These are phyloP conservation scores for Rutstroemia sydowiana DNA, from an alignment of 2,329 filamentous ascomycete genomes.

Conservation along the genomic window DNA sequence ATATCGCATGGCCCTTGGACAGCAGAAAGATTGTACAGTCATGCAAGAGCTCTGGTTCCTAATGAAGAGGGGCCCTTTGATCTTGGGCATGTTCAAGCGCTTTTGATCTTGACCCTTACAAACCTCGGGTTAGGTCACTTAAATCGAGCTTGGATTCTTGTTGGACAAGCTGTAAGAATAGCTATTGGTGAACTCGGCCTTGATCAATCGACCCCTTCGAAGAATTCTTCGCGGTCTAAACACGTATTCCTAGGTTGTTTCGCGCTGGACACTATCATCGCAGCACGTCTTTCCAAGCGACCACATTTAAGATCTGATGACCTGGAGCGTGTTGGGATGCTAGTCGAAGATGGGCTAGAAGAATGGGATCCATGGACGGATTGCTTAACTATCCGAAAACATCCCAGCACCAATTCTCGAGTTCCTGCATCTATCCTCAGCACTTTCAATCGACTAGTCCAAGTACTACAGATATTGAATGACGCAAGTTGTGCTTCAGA, in stretches of 20 bases:
- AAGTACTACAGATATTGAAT: constrained; percentile 27
- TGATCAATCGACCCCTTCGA: constrained; percentile 26
- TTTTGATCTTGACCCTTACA: constrained; percentile 53
- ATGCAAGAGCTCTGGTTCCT: constrained; percentile 43
- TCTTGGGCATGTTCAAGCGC: constrained; percentile 45
- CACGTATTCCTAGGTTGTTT: constrained; percentile 51
- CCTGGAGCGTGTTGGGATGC: constrained; percentile 37
- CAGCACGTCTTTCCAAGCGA: constrained; percentile 41
- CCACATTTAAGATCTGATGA: constrained; percentile 44
- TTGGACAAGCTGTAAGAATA: constrained; percentile 56
- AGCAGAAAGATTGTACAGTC: constrained; percentile 40
- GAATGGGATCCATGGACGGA: constrained; percentile 69
- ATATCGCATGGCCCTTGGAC: constrained; percentile 20
- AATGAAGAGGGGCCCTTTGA: constrained; percentile 41
- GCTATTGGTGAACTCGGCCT: constrained; percentile 38
- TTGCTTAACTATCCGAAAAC: constrained; percentile 34
- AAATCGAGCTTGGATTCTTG: constrained; percentile 53
- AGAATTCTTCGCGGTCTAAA: constrained; percentile 28
- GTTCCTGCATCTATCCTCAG: constrained; percentile 30
- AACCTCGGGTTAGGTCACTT: constrained; percentile 53
- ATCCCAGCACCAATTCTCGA: constrained; percentile 17
- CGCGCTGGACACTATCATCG: constrained; percentile 52
- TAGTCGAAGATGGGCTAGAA: constrained; percentile 61
- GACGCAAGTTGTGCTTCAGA: constrained; percentile 21
- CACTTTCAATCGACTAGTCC: constrained; percentile 29